Conservation (phyloP, 2,329 filamentous ascomycete species). For the Diaporthe capsici region DNA sequence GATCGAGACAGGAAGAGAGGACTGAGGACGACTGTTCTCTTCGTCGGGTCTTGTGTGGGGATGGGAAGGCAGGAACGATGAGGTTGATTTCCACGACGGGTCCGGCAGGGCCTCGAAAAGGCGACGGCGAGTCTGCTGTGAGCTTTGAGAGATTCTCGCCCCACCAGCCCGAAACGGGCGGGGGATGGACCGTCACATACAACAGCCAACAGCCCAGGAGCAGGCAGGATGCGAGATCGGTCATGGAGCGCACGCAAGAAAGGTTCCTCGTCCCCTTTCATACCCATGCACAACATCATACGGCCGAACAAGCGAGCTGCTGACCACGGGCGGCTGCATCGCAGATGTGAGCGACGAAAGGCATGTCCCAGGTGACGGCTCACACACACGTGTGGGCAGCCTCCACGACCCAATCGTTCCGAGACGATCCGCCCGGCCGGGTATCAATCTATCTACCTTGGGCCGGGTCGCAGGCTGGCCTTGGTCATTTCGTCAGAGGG, state of each 20-base stretch:
- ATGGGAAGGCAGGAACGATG: not conserved
- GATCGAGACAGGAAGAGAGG: not conserved
- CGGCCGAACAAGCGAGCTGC: conserved; percentile 22
- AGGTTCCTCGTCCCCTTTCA: not conserved
- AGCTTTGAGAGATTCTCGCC: not conserved
- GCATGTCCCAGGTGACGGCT: conserved; percentile 9
- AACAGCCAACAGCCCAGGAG: not conserved
- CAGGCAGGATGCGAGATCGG: not conserved
- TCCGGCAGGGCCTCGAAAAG: not conserved
- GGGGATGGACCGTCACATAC: not conserved
- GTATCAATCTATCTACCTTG: conserved; percentile 1
- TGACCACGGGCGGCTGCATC: conserved; percentile 17
- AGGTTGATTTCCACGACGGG: not conserved
- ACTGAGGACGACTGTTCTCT: not conserved
- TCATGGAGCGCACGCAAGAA: not conserved
- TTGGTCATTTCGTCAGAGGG: not conserved
- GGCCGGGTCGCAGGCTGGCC: not conserved
- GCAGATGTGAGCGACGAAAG: not conserved
- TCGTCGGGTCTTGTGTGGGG: not conserved
- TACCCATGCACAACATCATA: not conserved
- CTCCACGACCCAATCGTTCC: conserved; percentile 3
- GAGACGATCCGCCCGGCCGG: conserved; percentile 20
- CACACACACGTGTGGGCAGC: not conserved
- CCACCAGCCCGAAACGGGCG: not conserved
- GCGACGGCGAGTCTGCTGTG: not conserved